A percentile compares a stretch with the other conserved stretches of the same genome.
Conservation (phyloP, 208 protist genomes). For the Leishmania tropica region DNA sequence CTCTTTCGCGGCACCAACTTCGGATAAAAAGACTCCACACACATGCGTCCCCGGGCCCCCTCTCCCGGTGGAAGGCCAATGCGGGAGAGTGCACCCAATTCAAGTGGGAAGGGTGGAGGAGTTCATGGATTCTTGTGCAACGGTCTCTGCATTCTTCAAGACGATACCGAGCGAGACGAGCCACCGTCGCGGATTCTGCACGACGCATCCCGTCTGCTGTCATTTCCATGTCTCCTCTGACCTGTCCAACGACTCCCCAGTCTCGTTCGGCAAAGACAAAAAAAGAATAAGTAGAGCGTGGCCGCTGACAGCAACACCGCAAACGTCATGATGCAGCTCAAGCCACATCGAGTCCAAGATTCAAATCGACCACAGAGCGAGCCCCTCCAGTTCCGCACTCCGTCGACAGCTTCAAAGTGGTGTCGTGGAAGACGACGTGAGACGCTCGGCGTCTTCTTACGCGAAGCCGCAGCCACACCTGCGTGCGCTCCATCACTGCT, state of each 20-base stretch:
- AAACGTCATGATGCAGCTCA: too few species aligned
- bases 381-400: neutral
- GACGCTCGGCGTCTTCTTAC: neutral
- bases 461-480: neutral
- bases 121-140: neutral
- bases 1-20: neutral
- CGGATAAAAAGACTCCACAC: neutral
- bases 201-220: neutral
- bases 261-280: neutral
- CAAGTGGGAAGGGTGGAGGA: too few species aligned
- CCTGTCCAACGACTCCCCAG: neutral
- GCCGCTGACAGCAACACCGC: too few species aligned
- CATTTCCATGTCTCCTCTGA: neutral
- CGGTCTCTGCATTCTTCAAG: neutral
- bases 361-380: neutral
- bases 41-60: neutral
- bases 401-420: too few species aligned
- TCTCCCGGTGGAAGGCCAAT: too few species aligned
- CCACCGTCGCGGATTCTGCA: neutral
- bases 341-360: neutral
- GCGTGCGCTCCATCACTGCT: neutral
- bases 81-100: too few species aligned
- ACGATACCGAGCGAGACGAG: neutral
- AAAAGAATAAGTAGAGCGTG: neutral
- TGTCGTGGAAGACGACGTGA: neutral